Evolutionary conservation across 345 rosid species (phyloP).

Genomic region (Moringa oleifera): DNA sequence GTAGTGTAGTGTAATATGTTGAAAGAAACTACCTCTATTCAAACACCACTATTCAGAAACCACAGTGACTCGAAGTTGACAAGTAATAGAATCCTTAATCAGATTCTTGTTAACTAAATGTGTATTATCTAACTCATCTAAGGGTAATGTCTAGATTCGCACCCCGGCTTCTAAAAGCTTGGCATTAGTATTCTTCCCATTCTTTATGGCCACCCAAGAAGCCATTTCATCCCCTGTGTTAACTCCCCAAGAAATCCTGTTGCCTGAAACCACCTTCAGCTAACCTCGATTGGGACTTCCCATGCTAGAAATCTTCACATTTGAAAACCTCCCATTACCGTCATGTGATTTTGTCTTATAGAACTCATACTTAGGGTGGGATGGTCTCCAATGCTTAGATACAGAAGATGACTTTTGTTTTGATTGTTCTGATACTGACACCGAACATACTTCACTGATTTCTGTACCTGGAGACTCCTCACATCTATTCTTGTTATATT

Average conservation of each 20-base stretch:
- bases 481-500: conserved; percentile 8
- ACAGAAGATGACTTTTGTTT: conserved; percentile 12
- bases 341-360: conserved; percentile 11
- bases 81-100: too few species aligned
- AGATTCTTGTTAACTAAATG: too few species aligned
- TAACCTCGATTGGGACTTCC: conserved; percentile 1
- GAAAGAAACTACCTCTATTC: neutral
- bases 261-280: conserved; percentile 2
- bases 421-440: conserved; percentile 6
- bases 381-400: conserved; percentile 5
- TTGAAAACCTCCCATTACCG: conserved; percentile 9
- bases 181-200: conserved; percentile 15
- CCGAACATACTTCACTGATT: conserved; percentile 5
- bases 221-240: conserved; percentile 22
- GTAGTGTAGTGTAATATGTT: neutral
- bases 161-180: conserved; percentile 18
- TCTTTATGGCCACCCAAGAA: conserved; percentile 17
- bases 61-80: neutral
- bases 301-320: neutral
- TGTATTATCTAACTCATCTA: neutral
- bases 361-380: conserved; percentile 1
- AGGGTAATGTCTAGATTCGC: conserved; percentile 16
- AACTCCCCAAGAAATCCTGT: conserved; percentile 4
- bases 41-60: too few species aligned
- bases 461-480: conserved; percentile 6